These are phyloP conservation scores for Coffea humblotiana DNA, from an alignment of 305 asterid genomes.

Conservation along the genomic window DNA sequence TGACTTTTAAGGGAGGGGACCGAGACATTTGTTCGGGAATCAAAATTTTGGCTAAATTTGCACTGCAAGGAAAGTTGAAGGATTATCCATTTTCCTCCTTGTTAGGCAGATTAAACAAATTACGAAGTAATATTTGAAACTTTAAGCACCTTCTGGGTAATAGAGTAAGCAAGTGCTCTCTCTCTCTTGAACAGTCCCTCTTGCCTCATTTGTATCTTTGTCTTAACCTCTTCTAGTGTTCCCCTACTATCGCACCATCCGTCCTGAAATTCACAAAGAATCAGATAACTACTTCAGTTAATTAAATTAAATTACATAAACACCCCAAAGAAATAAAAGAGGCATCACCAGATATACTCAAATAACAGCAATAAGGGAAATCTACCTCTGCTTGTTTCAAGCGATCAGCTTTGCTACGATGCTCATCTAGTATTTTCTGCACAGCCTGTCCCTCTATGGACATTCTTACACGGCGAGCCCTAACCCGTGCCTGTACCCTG, in stretches of 20 bases:
- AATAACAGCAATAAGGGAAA: neutral
- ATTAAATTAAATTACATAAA: neutral
- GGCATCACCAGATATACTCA: neutral
- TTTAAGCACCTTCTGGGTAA: constrained; percentile 70
- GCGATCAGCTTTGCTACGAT: constrained; percentile 43
- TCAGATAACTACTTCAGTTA: neutral
- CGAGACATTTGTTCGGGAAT: constrained; percentile 38
- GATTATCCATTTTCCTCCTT: neutral
- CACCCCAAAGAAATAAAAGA: neutral
- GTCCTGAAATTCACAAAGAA: constrained; percentile 40
- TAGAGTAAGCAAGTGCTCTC: constrained; percentile 84
- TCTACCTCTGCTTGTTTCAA: constrained; percentile 83
- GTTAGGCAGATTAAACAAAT: neutral
- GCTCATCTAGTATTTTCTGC: constrained; percentile 70
- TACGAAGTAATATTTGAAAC: neutral
- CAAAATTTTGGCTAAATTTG: constrained; percentile 48
- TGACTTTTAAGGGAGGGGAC: constrained; percentile 41
- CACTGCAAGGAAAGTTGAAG: constrained; percentile 43
- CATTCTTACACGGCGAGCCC: constrained; percentile 89
- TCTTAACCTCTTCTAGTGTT: constrained; percentile 70
- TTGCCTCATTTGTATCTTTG: constrained; percentile 91
- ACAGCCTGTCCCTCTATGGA: constrained; percentile 88
- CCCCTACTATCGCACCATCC: constrained; percentile 96
- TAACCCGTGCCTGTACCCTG: constrained; percentile 85
- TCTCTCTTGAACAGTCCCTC: constrained; percentile 87